Evolutionary conservation across 345 rosid genomes (phyloP), one percentile per base, ranked within the genome.

Genomic region (Heritiera fomes): DNA sequence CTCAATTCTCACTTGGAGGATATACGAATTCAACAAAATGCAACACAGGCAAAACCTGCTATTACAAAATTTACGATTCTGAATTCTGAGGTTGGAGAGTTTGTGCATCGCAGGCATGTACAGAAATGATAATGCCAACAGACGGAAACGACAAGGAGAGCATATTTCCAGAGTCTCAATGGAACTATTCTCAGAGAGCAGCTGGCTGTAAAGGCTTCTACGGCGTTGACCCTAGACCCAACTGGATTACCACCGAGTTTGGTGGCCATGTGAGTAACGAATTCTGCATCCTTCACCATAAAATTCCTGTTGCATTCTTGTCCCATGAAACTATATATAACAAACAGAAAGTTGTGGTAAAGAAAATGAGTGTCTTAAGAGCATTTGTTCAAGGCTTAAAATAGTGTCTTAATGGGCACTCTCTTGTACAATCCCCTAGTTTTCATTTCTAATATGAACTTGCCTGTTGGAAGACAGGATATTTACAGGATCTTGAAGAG

Each of bases 61-160:
- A 7, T 63, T 13, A 20, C 18, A 32, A 63, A 32, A 8, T 32
- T 32, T 34, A 63, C 0, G 41, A 40, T 41, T 7, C 5, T 50
- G 38, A 50, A 11, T n/a, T 68, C 8, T 53, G 23, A 6, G 62
- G 15, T 41, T 15, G 65, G 18, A 12, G 38, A 59, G 0, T 59
- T 59, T 8, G 9, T 41, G 40, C 53, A 49, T 52, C 3, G 60
- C 79, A 86, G 93, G 93, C 93, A 8, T 91, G 92, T 64, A 86
- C 93, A 7, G 95, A 91, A 84, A 89, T 91, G 95, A 73, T 88
- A 80, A 73, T 89, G 86, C 90, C 86, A 55, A 68, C 78, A 15
- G 68, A 20, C 2, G 89, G 86, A 5, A 83, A 20, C 86, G 69
- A 76, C 11, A 55, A 85, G 61, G 88, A 82, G 13, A 88, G 95